These are phyloP conservation scores for Biscogniauxia sp. DNA, from an alignment of 2,329 filamentous ascomycete species.

Conservation along the genomic window DNA sequence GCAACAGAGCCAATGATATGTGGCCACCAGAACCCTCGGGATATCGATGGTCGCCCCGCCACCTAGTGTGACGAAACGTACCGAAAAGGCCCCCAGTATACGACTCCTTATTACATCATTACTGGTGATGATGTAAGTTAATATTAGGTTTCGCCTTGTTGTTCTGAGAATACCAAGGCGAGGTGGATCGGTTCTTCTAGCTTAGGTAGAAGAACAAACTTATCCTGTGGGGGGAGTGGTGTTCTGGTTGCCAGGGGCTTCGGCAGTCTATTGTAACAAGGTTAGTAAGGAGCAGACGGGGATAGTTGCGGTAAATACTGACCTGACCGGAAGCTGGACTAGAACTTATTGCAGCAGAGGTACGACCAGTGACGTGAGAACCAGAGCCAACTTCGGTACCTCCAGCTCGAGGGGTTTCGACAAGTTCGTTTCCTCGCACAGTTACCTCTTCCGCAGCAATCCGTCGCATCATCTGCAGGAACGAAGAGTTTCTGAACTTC, in stretches of 20 bases:
- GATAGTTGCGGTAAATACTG: background rate
- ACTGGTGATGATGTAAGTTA: background rate
- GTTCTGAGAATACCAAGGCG: too few species aligned
- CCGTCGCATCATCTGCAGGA: constrained; percentile 73
- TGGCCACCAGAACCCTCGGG: background rate
- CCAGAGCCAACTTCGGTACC: background rate
- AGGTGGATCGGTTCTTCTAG: background rate
- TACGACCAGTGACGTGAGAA: constrained; percentile 2
- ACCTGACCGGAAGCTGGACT: background rate
- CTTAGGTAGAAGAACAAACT: background rate
- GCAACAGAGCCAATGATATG: background rate
- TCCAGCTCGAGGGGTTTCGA: constrained; percentile 34
- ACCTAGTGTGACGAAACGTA: background rate
- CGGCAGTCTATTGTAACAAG: background rate
- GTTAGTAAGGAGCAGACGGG: background rate
- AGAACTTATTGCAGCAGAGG: background rate
- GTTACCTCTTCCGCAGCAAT: constrained; percentile 70
- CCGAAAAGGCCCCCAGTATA: background rate
- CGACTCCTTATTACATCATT: background rate
- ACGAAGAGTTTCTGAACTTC: constrained; percentile 78
- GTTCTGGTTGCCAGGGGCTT: background rate
- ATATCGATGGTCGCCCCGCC: background rate
- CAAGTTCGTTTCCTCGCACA: constrained; percentile 68
- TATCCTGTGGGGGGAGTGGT: background rate
- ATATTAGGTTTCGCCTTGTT: background rate